Evolutionary conservation across 225 moss, liverwort and hornwort genomes (phyloP).

Genomic region (Lunularia cruciata): DNA sequence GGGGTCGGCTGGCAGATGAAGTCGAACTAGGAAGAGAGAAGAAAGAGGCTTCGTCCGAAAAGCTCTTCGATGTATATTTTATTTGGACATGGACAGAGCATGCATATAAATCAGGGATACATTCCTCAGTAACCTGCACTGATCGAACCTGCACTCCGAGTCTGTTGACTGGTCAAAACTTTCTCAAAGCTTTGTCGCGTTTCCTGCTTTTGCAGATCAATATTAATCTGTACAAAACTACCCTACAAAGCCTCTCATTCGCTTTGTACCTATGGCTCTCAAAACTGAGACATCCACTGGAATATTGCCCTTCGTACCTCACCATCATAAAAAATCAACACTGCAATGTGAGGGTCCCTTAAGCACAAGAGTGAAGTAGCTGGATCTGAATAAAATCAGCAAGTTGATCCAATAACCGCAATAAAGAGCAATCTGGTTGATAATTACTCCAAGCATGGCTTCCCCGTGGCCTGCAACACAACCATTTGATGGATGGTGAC

Average conservation of each 20-base stretch:
- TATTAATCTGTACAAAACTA: conserved; percentile 29
- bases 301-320: conserved; percentile 6
- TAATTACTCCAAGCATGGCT: neutral
- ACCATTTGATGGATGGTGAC: neutral
- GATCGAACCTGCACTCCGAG: conserved; percentile 2
- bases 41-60: neutral
- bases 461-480: neutral
- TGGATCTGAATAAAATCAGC: too few species aligned
- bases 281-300: neutral
- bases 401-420: neutral
- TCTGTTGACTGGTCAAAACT: conserved; percentile 3
- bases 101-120: neutral
- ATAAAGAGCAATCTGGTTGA: neutral
- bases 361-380: too few species aligned
- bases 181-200: conserved; percentile 5
- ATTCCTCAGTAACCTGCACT: conserved; percentile 9
- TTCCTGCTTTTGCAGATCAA: conserved; percentile 17
- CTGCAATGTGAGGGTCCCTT: neutral
- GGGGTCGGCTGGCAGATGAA: too few species aligned
- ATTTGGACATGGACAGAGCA: conserved; percentile 9
- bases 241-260: conserved; percentile 11
- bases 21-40: too few species aligned
- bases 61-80: conserved; percentile 8
- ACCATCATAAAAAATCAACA: neutral
- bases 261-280: neutral